Base-by-base conservation (phyloP, 2,329 filamentous ascomycete species). In the Aspergillus phoenicis region DNA sequence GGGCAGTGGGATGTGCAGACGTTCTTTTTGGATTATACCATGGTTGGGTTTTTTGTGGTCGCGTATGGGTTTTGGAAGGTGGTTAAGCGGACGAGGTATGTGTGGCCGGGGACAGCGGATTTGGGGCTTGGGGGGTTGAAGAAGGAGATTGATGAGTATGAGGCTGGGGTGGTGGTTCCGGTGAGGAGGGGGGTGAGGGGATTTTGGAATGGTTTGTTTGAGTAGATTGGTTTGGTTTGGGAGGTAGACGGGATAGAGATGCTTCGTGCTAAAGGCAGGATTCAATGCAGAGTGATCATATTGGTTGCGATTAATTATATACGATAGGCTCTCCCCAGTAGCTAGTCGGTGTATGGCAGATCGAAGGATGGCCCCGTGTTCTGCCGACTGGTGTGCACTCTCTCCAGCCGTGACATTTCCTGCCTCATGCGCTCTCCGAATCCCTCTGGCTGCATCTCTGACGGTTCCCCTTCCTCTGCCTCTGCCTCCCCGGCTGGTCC, bases 21-120 rank as follows among this genome's bases (percentile, higher is more conserved):
- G 13, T 93, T 93, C 70, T 76, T 92, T 26, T 89, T 90, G 70
- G 87, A 85, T 77, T 92, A 92, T 73, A 84, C 85, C 80, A 53
- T 81, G 68, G 82, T 92, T 52, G 84, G 84, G 5, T 76, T 91
- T 6, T 91, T 90, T 70, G 87, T 87, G 0, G 69, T 86, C 0
- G 77, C 91, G 3, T 91, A 85, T 71, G 26, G 87, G 1, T 84
- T 83, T 6, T 92, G 89, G 86, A 93, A 93, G 75, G 28, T 89
- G 1, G 66, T 87, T 45, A 85, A 87, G 71, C 83, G 81, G 71
- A 90, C 88, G 0, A 84, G 79, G 53, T 83, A 84, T 61, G 73
- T 81, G 47, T 79, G 77, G 59, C 79, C 85, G 0, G 75, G 82
- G 10, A 83, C 87, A 53, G 83, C 86, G 1, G 87, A 91, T 71